Conservation (phyloP, 2,329 filamentous ascomycete genomes). For the Coniochaeta sp. region DNA sequence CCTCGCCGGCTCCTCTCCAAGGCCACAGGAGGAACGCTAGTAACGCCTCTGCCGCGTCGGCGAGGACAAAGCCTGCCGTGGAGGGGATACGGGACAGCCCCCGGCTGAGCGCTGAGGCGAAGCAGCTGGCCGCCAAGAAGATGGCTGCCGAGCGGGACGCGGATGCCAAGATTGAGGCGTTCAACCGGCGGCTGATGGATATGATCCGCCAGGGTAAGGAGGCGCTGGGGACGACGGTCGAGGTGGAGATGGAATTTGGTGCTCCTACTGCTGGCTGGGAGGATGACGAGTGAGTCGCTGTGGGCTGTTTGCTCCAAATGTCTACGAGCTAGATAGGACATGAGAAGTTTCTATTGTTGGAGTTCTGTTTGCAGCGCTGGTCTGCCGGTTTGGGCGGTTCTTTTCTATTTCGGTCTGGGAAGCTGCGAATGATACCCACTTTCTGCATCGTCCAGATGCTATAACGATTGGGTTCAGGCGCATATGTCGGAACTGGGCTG, state of each 20-base stretch:
- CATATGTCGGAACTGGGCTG: neutral
- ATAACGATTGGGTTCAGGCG: neutral
- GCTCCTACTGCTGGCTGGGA: neutral
- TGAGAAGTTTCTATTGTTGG: neutral
- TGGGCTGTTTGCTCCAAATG: neutral
- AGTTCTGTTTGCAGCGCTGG: neutral
- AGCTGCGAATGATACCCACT: neutral
- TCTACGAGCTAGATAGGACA: neutral
- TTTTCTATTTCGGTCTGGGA: neutral
- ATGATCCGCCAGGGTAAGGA: slow-evolving; percentile 88
- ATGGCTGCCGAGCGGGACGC: slow-evolving; percentile 68
- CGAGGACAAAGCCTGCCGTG: neutral
- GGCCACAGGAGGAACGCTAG: slow-evolving; percentile 37
- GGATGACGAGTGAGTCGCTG: neutral
- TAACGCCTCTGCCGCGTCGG: slow-evolving; percentile 30
- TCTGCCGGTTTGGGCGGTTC: neutral
- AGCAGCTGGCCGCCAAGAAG: slow-evolving; percentile 64
- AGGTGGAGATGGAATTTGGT: slow-evolving; percentile 40
- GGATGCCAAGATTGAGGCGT: slow-evolving; percentile 69
- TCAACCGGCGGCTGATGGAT: slow-evolving; percentile 72
- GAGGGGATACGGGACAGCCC: slow-evolving; percentile 28
- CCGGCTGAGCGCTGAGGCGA: slow-evolving; percentile 57
- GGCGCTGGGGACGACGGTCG: slow-evolving; percentile 69
- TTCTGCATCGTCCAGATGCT: neutral
- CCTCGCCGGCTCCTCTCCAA: slow-evolving; percentile 1